phyloP scores from a whole-genome alignment of 345 rosid species.

The Citropsis articulata region DNA sequence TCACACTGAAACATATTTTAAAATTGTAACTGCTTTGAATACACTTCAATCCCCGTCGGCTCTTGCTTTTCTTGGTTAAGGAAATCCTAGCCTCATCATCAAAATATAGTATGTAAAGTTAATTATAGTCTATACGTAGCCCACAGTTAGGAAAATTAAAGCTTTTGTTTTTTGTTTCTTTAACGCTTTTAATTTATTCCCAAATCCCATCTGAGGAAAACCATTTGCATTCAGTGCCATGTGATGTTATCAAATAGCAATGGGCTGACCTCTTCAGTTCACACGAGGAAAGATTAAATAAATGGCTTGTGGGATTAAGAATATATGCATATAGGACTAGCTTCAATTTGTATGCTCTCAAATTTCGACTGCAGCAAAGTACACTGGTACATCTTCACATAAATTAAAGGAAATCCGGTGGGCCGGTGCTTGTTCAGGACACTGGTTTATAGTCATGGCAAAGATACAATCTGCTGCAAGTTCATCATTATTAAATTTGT shows the following conservation, averaged over 20 bases:
- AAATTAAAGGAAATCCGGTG: not conserved
- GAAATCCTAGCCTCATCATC: constrained; percentile 13
- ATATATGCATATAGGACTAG: not conserved
- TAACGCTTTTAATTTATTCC: not conserved
- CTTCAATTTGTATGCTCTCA: not conserved
- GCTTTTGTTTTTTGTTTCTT: not conserved
- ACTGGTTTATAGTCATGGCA: no score
- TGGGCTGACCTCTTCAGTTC: not conserved
- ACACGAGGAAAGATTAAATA: not conserved
- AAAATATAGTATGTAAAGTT: not conserved
- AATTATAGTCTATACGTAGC: not conserved
- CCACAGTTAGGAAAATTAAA: not conserved
- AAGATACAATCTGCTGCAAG: rapidly evolving
- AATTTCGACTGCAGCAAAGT: not conserved
- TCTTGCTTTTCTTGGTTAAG: constrained; percentile 17
- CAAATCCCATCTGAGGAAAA: not conserved
- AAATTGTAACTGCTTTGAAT: not conserved
- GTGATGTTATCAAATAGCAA: constrained; percentile 1
- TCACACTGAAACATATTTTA: not conserved
- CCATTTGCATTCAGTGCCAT: not conserved
- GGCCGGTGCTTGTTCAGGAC: no score
- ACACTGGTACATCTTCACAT: not conserved
- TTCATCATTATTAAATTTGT: no score
- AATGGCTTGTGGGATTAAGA: not conserved
- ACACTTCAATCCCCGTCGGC: constrained; percentile 6